These are phyloP conservation scores for Aspergillus carlsbadensis DNA, from an alignment of 495 filamentous ascomycete genomes.

Conservation along the genomic window DNA sequence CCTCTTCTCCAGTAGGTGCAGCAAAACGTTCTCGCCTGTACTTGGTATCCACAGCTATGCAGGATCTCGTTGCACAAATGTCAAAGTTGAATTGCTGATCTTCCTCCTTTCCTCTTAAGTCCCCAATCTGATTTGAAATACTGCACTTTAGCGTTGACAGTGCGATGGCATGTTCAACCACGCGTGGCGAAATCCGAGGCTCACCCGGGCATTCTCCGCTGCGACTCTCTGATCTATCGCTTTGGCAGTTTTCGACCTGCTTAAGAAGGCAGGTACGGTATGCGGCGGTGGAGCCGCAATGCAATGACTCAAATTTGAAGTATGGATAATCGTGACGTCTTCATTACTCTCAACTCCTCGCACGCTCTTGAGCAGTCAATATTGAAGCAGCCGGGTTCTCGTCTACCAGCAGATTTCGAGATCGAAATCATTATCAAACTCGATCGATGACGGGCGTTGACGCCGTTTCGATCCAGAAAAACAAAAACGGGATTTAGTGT, in stretches of 20 bases:
- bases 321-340: not conserved
- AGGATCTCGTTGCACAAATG: slow-evolving; percentile 4
- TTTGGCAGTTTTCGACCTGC: not conserved
- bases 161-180: too few relatives aligned
- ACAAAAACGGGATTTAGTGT: not conserved
- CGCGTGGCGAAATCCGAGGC: slow-evolving; percentile 1
- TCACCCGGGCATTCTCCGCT: not conserved
- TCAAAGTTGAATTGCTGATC: not conserved
- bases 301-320: not conserved
- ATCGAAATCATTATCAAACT: too few relatives aligned
- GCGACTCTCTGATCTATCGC: not conserved
- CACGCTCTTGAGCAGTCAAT: too few relatives aligned
- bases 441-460: not conserved
- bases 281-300: not conserved
- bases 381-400: too few relatives aligned
- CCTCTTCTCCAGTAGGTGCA: not conserved
- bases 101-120: slow-evolving; percentile 3
- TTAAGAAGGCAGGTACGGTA: not conserved
- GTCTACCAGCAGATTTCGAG: too few relatives aligned
- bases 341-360: too few relatives aligned
- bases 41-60: slow-evolving; percentile 8
- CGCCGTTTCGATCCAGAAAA: not conserved
- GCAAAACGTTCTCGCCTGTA: not conserved
- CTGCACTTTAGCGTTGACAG: slow-evolving; percentile 3
- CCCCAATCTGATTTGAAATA: slow-evolving; percentile 19